Conservation (phyloP, 169 alveolate genomes). For the Perkinsus marinus region DNA sequence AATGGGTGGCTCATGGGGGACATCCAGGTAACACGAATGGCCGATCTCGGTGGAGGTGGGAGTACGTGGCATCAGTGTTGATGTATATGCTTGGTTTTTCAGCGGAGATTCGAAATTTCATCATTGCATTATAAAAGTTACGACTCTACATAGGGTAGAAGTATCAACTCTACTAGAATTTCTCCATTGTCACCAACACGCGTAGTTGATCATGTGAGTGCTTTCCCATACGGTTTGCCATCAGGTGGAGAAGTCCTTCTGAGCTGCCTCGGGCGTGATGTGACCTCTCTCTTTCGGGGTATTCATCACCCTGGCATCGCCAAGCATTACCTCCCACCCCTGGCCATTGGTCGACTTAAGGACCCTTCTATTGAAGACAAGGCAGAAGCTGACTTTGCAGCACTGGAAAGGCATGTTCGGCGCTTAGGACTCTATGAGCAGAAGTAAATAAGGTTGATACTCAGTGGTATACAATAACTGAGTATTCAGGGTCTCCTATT, state of each 20-base stretch:
- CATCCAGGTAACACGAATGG: not conserved
- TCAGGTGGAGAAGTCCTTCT: not conserved
- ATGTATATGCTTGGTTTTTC: no score
- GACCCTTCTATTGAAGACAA: not conserved
- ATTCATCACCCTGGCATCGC: not conserved
- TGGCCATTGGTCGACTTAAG: not conserved
- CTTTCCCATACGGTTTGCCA: no score
- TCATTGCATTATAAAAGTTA: no score
- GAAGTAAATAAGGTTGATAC: not conserved
- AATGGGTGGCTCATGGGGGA: not conserved
- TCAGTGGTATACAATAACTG: not conserved
- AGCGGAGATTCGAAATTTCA: no score
- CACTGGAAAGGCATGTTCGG: not conserved
- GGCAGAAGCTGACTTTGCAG: not conserved
- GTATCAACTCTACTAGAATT: no score
- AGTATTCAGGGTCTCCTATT: not conserved
- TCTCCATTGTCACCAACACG: no score
- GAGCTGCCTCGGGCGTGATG: not conserved
- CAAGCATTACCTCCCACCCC: not conserved
- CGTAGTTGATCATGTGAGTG: no score
- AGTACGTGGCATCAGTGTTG: not conserved
- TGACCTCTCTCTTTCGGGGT: not conserved
- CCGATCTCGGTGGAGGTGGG: not conserved
- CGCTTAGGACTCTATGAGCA: not conserved
- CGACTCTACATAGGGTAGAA: no score